phyloP scores from a whole-genome alignment of 1,284 basidiomycete genomes.

The Trichosporon ovoides region DNA sequence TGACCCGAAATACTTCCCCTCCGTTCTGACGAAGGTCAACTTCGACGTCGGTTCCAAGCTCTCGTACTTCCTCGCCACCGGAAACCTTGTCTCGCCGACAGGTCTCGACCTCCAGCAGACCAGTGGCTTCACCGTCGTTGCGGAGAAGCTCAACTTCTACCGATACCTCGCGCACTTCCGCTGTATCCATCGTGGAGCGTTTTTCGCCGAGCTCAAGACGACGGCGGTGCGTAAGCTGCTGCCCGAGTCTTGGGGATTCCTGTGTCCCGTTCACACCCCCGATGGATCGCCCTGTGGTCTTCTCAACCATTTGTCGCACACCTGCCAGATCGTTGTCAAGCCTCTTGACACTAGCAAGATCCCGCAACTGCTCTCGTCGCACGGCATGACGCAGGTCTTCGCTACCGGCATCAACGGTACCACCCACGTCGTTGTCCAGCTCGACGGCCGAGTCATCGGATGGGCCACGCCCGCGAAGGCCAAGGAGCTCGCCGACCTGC shows the following conservation, averaged over 20 bases:
- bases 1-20: slow-evolving; percentile 80
- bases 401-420: slow-evolving; percentile 69
- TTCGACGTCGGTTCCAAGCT: slow-evolving; percentile 89
- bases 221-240: slow-evolving; percentile 95
- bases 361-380: slow-evolving; percentile 71
- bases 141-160: slow-evolving; percentile 98
- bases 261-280: slow-evolving; percentile 98
- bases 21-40: slow-evolving; percentile 70
- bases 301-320: slow-evolving; percentile 91
- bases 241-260: slow-evolving; percentile 98
- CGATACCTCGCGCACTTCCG: slow-evolving; percentile 98
- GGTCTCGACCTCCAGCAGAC: slow-evolving; percentile 97
- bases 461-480: slow-evolving; percentile 78
- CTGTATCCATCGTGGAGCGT: slow-evolving; percentile 97
- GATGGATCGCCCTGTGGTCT: slow-evolving; percentile 98
- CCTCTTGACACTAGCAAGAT: slow-evolving; percentile 72
- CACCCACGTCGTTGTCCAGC: slow-evolving; percentile 78
- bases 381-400: slow-evolving; percentile 94
- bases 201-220: slow-evolving; percentile 98
- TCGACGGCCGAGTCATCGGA: slow-evolving; percentile 93
- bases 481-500: slow-evolving; percentile 70
- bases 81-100: slow-evolving; percentile 89
- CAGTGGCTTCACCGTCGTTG: slow-evolving; percentile 95
- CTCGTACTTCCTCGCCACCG: slow-evolving; percentile 94
- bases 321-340: slow-evolving; percentile 83